Evolutionary conservation across 2,329 filamentous ascomycete species (phyloP).

Genomic region (Colletotrichum spinosum): DNA sequence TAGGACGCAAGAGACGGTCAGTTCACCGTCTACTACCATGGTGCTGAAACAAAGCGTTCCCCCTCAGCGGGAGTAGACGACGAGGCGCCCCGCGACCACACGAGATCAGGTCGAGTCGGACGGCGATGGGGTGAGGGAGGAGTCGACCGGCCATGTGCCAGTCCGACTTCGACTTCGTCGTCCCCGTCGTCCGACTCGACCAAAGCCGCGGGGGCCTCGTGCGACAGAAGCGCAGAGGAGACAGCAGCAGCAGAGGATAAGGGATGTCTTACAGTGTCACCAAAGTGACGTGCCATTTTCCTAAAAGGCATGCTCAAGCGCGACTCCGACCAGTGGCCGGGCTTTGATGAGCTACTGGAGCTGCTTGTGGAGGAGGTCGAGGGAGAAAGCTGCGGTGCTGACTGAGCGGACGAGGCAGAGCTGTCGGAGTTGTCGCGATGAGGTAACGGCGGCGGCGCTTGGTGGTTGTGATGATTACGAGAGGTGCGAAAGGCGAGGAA

Average conservation of each 20-base stretch:
- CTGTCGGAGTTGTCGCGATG: slow-evolving; percentile 9
- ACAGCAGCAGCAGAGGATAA: slow-evolving; percentile 31
- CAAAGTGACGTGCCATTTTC: slow-evolving; percentile 59
- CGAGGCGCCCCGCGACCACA: slow-evolving; percentile 5
- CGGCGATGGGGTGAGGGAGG: background rate
- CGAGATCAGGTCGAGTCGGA: background rate
- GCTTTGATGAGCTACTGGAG: slow-evolving; percentile 24
- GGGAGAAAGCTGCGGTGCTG: slow-evolving; percentile 4
- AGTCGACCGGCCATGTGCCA: slow-evolving; percentile 10
- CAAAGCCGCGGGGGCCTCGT: slow-evolving; percentile 3
- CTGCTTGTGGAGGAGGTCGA: slow-evolving; percentile 16
- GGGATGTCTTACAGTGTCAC: slow-evolving; percentile 55
- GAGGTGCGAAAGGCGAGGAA: slow-evolving; percentile 30
- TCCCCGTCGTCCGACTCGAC: slow-evolving; percentile 13
- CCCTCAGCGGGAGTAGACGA: slow-evolving; percentile 11
- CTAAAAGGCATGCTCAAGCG: slow-evolving; percentile 44
- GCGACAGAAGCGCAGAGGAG: background rate
- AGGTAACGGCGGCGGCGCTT: background rate
- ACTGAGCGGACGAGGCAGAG: slow-evolving; percentile 12
- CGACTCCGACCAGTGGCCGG: slow-evolving; percentile 36
- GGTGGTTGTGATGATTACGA: slow-evolving; percentile 12
- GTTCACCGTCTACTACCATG: slow-evolving; percentile 17
- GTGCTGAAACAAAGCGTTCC: slow-evolving; percentile 18
- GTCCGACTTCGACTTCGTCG: background rate
- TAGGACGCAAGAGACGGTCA: slow-evolving; percentile 38